phyloP scores from a whole-genome alignment of 306 rosid species.

The Quercus cerris region DNA sequence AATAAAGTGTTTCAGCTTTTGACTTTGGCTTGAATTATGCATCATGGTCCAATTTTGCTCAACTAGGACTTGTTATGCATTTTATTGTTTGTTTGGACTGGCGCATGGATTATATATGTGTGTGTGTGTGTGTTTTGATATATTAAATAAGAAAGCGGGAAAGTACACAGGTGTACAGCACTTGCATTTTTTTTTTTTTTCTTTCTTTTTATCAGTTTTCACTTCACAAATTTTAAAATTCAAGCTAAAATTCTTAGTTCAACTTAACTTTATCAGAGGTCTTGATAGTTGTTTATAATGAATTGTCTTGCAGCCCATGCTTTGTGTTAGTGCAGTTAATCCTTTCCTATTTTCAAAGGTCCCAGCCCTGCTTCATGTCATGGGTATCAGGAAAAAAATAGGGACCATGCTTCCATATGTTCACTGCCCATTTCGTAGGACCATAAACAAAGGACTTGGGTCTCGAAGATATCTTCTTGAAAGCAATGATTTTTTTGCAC shows the following conservation, averaged over 20 bases:
- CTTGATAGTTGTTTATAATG: slow-evolving; percentile 9
- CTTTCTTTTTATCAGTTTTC: neutral
- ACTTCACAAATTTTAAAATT: neutral
- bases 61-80: neutral
- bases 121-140: neutral
- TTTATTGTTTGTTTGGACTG: neutral
- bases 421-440: slow-evolving; percentile 78
- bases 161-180: neutral
- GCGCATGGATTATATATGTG: neutral
- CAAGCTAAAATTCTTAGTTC: slow-evolving; percentile 4
- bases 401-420: slow-evolving; percentile 78
- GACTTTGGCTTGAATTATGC: neutral
- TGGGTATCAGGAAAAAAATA: slow-evolving; percentile 83
- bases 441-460: slow-evolving; percentile 84
- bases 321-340: slow-evolving; percentile 96
- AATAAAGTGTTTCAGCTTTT: neutral
- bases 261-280: neutral
- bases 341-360: slow-evolving; percentile 95
- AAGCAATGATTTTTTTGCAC: slow-evolving; percentile 93
- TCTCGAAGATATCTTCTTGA: slow-evolving; percentile 85
- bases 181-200: neutral
- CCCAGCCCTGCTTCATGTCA: slow-evolving; percentile 79
- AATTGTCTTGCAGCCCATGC: slow-evolving; percentile 94
- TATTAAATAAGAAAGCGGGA: neutral
- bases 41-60: neutral